Evolutionary conservation across 176 grass and related monocot species (phyloP), one percentile per base, ranked within the genome.

Genomic region (Rhynchospora breviuscula): DNA sequence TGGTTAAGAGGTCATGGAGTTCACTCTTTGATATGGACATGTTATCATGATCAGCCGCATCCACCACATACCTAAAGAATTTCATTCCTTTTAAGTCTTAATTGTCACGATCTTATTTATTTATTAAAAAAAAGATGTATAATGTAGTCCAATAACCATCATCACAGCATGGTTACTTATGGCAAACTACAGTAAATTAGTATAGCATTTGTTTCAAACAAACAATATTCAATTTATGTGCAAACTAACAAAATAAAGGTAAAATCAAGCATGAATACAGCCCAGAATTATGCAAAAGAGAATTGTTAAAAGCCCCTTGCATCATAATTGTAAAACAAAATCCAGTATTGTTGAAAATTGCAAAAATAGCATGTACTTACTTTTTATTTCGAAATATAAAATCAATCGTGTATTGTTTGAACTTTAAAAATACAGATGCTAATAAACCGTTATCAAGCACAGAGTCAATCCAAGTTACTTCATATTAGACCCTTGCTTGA

Each of bases 1-100:
- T 99, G 91, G 89, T 95, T 77, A 99, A 68, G 45, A 99, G 91
- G 72, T 99, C 93, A 85, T 99, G 97, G 62, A 96, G 97, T 78
- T 99, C 97, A 63, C 88, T 88, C 82, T 92, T 99, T 61, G 97
- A 92, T 82, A 93, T 95, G 45, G 86, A 81, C 87, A 99, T 89
- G 67, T 95, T 99, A 75, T 99, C 97, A 33, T 82, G 59, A 82
- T 99, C 93, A 62, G 93, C 89, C 11, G 88, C 97, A 78, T 99
- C 97, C 79, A 99, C 91, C 85, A 99, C 97, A 85, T 99, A 99
- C 60, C 93, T 99, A 90, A 10, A 54, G 13, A 78, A 57, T 46
- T 78, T 78, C 3, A 7, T 56, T 78, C 51, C 29, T 18, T 44
- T 78, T 17, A 18, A 78, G 12, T 77, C 31, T 54, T 22, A 56